A percentile compares a stretch with the other conserved stretches of the same genome.
phyloP scores from a whole-genome alignment of 2,329 filamentous ascomycete species.

The Aspergillus luchuensis region DNA sequence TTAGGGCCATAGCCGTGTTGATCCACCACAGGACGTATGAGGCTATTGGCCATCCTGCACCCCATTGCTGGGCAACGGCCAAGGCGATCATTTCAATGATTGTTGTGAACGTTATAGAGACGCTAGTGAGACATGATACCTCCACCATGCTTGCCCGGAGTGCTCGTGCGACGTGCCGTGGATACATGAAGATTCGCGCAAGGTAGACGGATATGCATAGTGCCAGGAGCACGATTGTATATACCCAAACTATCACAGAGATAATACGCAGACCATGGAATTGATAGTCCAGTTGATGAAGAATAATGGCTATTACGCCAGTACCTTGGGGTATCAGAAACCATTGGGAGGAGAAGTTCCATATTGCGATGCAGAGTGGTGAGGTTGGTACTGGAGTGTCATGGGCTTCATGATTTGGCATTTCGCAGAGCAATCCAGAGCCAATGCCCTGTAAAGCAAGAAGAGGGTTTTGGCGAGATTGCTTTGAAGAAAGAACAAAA shows the following conservation, averaged over 20 bases:
- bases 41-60: conserved; percentile 25
- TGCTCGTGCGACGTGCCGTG: conserved; percentile 31
- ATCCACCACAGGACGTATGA: conserved; percentile 49
- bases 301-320: conserved; percentile 38
- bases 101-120: conserved; percentile 39
- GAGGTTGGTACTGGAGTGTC: not conserved
- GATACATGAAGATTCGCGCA: conserved; percentile 36
- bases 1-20: conserved; percentile 34
- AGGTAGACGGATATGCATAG: conserved; percentile 34
- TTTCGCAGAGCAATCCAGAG: not conserved
- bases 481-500: no score
- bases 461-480: no score
- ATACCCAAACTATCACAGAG: conserved; percentile 43
- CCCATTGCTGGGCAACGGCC: conserved; percentile 25
- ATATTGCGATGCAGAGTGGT: conserved; percentile 26
- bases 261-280: conserved; percentile 42
- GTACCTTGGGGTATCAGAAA: conserved; percentile 45
- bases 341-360: conserved; percentile 40
- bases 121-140: conserved; percentile 42
- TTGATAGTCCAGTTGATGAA: conserved; percentile 45
- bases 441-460: not conserved
- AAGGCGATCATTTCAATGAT: conserved; percentile 54
- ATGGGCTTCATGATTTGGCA: not conserved
- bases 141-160: conserved; percentile 38
- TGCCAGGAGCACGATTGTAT: conserved; percentile 38